phyloP scores from a whole-genome alignment of 2,329 filamentous ascomycete species.

The Aureobasidium leucospermi region DNA sequence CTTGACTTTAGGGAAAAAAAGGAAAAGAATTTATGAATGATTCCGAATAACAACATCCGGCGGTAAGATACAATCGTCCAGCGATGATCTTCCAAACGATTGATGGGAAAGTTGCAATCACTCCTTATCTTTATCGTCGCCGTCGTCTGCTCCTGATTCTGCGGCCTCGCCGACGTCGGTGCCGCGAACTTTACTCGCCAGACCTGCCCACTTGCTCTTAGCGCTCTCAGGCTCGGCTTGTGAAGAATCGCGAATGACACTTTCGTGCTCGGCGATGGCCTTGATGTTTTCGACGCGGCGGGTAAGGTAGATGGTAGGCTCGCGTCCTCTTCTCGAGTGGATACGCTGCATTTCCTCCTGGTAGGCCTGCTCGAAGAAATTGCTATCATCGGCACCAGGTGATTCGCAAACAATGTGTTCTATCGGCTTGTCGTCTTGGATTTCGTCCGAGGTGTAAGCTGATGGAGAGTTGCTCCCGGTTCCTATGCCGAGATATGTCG shows the following conservation, averaged over 20 bases:
- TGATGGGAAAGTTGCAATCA: neutral
- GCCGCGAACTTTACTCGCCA: constrained; percentile 21
- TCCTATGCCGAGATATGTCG: constrained; percentile 70
- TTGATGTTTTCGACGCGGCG: constrained; percentile 41
- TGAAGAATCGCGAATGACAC: constrained; percentile 18
- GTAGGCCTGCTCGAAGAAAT: constrained; percentile 85
- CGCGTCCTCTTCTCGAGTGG: constrained; percentile 38
- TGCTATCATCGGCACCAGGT: constrained; percentile 73
- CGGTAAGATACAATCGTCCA: neutral
- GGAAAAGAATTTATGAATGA: neutral
- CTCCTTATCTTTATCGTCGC: neutral
- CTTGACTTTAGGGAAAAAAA: neutral
- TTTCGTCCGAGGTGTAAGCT: constrained; percentile 25
- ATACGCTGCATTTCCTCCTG: constrained; percentile 74
- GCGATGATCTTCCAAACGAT: neutral
- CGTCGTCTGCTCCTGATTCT: neutral
- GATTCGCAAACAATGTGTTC: constrained; percentile 66
- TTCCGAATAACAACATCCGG: too few relatives aligned
- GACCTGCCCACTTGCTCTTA: constrained; percentile 25
- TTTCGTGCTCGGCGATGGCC: constrained; percentile 27
- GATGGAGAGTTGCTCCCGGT: constrained; percentile 39
- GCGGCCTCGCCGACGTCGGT: neutral
- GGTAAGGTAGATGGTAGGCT: constrained; percentile 52
- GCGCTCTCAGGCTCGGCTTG: neutral
- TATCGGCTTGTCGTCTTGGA: constrained; percentile 27